Evolutionary conservation across 768 basidiomycete genomes (phyloP).

Genomic region (Suillus weaverae): DNA sequence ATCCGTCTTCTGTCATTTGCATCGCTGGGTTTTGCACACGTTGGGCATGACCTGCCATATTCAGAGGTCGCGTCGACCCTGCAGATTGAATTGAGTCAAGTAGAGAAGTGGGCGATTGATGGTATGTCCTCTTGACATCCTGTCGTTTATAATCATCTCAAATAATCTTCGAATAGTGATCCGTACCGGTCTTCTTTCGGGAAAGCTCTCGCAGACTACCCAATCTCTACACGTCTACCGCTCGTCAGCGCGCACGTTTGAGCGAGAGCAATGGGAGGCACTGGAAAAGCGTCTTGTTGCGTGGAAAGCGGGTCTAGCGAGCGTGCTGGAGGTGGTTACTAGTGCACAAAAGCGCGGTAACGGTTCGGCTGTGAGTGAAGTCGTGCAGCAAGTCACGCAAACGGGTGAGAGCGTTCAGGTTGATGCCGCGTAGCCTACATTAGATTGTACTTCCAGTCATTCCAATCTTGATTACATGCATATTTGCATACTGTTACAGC

Average conservation of each 20-base stretch:
- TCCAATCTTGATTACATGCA: neutral
- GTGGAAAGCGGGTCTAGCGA: slow-evolving; percentile 74
- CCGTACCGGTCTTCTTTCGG: slow-evolving; percentile 73
- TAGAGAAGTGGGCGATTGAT: slow-evolving; percentile 89
- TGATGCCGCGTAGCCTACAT: neutral
- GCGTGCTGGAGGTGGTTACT: slow-evolving; percentile 71
- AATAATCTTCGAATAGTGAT: slow-evolving; percentile 52
- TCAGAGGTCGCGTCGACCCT: slow-evolving; percentile 64
- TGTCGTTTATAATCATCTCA: neutral
- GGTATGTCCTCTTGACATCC: slow-evolving; percentile 42
- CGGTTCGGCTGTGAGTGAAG: slow-evolving; percentile 19
- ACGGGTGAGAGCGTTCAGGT: neutral
- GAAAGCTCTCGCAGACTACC: slow-evolving; percentile 80
- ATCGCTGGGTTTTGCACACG: slow-evolving; percentile 71
- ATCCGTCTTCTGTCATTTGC: slow-evolving; percentile 78
- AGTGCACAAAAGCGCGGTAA: slow-evolving; percentile 49
- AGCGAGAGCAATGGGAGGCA: slow-evolving; percentile 75
- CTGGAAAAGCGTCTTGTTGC: slow-evolving; percentile 73
- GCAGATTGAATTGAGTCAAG: slow-evolving; percentile 61
- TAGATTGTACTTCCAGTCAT: neutral
- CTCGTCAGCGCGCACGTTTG: slow-evolving; percentile 75
- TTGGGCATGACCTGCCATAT: slow-evolving; percentile 76
- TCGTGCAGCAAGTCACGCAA: slow-evolving; percentile 17
- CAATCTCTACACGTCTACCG: slow-evolving; percentile 72
- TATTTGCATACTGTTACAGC: neutral